phyloP scores from a whole-genome alignment of 306 rosid genomes.

The Boehmeria nivea region DNA sequence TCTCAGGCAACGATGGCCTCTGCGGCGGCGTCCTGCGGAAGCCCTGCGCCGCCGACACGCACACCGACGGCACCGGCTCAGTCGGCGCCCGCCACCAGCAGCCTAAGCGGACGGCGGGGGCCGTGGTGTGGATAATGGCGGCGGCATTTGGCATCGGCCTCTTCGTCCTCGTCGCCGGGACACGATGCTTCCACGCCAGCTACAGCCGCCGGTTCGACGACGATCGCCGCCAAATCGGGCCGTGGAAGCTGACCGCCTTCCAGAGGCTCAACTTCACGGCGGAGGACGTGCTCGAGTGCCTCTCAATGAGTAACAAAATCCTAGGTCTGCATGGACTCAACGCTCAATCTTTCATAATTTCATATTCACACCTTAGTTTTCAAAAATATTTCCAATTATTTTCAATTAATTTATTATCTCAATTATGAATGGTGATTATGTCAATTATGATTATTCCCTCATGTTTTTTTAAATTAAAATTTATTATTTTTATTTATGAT shows the following conservation, averaged over 20 bases:
- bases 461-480: no score
- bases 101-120: constrained; percentile 69
- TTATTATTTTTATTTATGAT: no score
- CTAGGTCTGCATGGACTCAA: constrained; percentile 6
- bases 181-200: constrained; percentile 75
- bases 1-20: constrained; percentile 64
- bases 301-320: constrained; percentile 60
- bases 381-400: no score
- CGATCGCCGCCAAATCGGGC: constrained; percentile 43
- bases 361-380: no score
- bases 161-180: constrained; percentile 72
- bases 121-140: constrained; percentile 82
- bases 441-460: no score
- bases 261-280: constrained; percentile 88
- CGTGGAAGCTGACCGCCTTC: constrained; percentile 84
- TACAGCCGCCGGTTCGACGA: constrained; percentile 40
- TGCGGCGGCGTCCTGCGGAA: constrained; percentile 59
- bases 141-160: constrained; percentile 88
- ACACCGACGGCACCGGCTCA: constrained; percentile 21
- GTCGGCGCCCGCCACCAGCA: constrained; percentile 35
- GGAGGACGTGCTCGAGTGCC: constrained; percentile 76
- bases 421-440: no score
- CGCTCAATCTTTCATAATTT: no score
- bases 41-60: constrained; percentile 49
- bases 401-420: no score